Evolutionary conservation across 805 yeast genomes (phyloP).

Genomic region (Nakazawaea wyomingensis): DNA sequence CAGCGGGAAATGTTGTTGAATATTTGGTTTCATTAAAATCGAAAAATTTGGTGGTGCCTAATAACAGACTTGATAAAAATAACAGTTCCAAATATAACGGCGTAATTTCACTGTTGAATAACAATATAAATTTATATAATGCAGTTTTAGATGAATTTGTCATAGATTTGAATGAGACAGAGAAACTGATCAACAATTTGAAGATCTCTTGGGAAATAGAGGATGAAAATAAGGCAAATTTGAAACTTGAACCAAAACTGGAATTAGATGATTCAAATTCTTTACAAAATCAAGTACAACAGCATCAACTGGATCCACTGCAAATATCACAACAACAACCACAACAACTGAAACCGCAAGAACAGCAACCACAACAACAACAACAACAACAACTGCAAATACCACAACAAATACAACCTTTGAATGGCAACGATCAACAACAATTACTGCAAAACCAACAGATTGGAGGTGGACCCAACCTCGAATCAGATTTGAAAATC

Average conservation of each 20-base stretch:
- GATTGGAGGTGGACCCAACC: too few relatives aligned
- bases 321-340: slow-evolving; percentile 2
- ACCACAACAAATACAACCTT: too few relatives aligned
- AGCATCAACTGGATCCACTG: not conserved
- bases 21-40: slow-evolving; percentile 10
- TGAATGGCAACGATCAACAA: too few relatives aligned
- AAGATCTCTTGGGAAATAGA: slow-evolving; percentile 3
- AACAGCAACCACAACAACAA: not conserved
- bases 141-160: slow-evolving; percentile 11
- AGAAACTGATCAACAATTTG: slow-evolving; percentile 2
- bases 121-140: slow-evolving; percentile 8
- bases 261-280: not conserved
- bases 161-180: slow-evolving; percentile 8
- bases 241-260: not conserved
- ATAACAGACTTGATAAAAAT: slow-evolving; percentile 8
- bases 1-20: slow-evolving; percentile 10
- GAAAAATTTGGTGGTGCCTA: slow-evolving; percentile 13
- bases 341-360: not conserved
- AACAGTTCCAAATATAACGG: slow-evolving; percentile 7
- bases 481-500: slow-evolving; percentile 8
- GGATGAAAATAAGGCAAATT: not conserved
- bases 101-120: slow-evolving; percentile 2
- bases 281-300: not conserved
- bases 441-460: too few relatives aligned
- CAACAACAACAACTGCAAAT: slow-evolving; percentile 3